Conservation (phyloP, 2,329 filamentous ascomycete genomes). For the Madurella mycetomatis region DNA sequence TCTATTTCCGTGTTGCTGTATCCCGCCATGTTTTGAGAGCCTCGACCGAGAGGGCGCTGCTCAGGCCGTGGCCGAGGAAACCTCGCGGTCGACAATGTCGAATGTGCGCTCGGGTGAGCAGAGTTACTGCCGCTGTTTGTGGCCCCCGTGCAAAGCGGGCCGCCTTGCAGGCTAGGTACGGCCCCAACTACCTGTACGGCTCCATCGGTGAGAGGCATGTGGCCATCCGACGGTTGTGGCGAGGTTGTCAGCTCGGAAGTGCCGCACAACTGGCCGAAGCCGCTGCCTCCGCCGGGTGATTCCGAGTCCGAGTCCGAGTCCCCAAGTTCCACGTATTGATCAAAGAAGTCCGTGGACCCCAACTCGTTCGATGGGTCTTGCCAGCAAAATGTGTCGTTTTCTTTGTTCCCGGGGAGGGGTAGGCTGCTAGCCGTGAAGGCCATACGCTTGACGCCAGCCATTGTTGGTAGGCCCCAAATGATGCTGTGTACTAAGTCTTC, state of each 20-base stretch:
- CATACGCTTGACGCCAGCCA: conserved; percentile 24
- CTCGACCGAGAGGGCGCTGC: neutral
- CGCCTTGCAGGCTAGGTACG: neutral
- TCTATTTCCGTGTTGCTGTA: conserved; percentile 3
- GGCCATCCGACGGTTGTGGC: conserved; percentile 18
- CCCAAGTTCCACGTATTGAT: conserved; percentile 27
- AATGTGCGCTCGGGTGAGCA: neutral
- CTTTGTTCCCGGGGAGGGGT: conserved; percentile 25
- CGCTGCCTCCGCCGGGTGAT: conserved; percentile 10
- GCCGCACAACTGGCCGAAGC: conserved; percentile 17
- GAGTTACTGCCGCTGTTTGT: neutral
- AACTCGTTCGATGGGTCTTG: conserved; percentile 17
- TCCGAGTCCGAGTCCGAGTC: conserved; percentile 20
- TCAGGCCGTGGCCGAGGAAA: conserved; percentile 2
- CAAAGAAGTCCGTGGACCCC: conserved; percentile 26
- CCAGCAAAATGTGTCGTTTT: conserved; percentile 19
- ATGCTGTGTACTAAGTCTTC: conserved; percentile 1
- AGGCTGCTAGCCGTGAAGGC: conserved; percentile 18
- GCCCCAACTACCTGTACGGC: neutral
- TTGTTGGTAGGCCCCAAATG: conserved; percentile 15
- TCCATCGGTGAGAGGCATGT: neutral
- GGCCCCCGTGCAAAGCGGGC: neutral
- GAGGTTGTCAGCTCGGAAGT: conserved; percentile 13
- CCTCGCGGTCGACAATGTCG: neutral
- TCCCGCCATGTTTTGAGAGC: neutral